A percentile compares a stretch with the other conserved stretches of the same genome.
These are phyloP conservation scores for Triangularia setosa DNA, from an alignment of 2,329 filamentous ascomycete genomes.

Conservation along the genomic window DNA sequence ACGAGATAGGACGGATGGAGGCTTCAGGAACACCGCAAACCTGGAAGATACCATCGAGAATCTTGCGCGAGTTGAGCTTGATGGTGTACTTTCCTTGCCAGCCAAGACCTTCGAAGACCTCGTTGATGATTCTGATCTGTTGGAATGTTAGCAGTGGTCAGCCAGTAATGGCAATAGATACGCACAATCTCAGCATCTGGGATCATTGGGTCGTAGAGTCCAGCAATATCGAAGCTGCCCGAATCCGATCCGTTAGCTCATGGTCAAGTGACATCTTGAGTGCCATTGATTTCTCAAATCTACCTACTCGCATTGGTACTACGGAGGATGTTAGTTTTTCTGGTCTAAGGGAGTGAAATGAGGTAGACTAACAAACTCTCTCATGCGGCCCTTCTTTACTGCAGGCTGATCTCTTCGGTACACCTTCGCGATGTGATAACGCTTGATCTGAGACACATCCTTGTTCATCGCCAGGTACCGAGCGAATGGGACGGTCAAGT, in stretches of 20 bases:
- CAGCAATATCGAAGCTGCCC: constrained; percentile 71
- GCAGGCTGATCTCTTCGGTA: constrained; percentile 78
- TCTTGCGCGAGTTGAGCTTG: constrained; percentile 93
- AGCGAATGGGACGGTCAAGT: constrained; percentile 50
- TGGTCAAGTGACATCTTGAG: background rate
- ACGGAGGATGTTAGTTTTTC: constrained; percentile 8
- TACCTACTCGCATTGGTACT: constrained; percentile 75
- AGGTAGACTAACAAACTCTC: constrained; percentile 49
- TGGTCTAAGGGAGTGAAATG: background rate
- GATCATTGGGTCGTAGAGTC: constrained; percentile 77
- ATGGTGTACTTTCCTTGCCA: constrained; percentile 67
- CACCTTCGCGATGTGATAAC: constrained; percentile 94
- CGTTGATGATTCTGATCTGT: constrained; percentile 68
- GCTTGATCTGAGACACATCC: constrained; percentile 76
- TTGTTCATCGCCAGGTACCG: constrained; percentile 92
- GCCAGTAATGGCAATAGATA: background rate
- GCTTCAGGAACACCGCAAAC: constrained; percentile 84
- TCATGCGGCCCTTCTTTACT: constrained; percentile 87
- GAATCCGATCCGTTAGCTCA: background rate
- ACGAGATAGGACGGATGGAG: constrained; percentile 85
- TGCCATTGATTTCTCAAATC: background rate
- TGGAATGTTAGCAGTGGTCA: background rate
- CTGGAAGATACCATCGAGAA: constrained; percentile 87
- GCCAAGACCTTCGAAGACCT: constrained; percentile 78
- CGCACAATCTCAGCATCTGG: constrained; percentile 75